Conservation (phyloP, 768 basidiomycete species). For the Phanerochaete carnosa region DNA sequence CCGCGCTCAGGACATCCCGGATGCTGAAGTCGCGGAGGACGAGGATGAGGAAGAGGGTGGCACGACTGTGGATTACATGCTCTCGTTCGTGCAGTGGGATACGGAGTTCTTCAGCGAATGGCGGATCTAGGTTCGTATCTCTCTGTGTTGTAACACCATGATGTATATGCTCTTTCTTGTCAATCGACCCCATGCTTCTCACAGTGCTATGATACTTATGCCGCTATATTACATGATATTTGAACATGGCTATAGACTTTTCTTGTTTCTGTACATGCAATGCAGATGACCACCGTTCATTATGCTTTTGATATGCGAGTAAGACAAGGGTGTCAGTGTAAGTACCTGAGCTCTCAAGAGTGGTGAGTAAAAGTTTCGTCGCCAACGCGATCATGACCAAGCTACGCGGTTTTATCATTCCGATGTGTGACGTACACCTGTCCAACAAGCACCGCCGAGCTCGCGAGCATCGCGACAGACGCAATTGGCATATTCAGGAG, state of each 20-base stretch:
- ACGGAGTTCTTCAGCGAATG: slow-evolving; percentile 72
- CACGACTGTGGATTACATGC: slow-evolving; percentile 82
- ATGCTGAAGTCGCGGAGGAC: slow-evolving; percentile 32
- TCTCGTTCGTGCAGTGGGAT: slow-evolving; percentile 58
- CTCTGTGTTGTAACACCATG: neutral
- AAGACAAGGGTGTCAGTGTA: neutral
- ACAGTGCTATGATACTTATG: neutral
- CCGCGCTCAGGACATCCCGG: slow-evolving; percentile 15
- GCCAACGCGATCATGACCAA: neutral
- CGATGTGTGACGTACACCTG: slow-evolving; percentile 53
- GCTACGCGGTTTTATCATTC: neutral
- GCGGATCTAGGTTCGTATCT: slow-evolving; percentile 40
- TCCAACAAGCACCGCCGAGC: slow-evolving; percentile 67
- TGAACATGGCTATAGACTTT: neutral
- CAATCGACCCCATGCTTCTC: neutral
- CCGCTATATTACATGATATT: neutral
- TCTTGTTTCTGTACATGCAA: too few relatives aligned
- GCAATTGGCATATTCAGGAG: slow-evolving; percentile 71
- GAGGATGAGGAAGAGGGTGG: slow-evolving; percentile 56
- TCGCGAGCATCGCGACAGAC: slow-evolving; percentile 61
- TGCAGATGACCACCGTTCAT: neutral
- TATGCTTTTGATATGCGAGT: neutral
- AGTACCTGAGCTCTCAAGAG: neutral
- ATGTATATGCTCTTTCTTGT: neutral
- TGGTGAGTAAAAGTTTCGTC: neutral